A percentile compares a stretch with the other conserved stretches of the same genome.
These are phyloP conservation scores for Catharanthus roseus DNA, from an alignment of 257 asterid species.

Conservation along the genomic window DNA sequence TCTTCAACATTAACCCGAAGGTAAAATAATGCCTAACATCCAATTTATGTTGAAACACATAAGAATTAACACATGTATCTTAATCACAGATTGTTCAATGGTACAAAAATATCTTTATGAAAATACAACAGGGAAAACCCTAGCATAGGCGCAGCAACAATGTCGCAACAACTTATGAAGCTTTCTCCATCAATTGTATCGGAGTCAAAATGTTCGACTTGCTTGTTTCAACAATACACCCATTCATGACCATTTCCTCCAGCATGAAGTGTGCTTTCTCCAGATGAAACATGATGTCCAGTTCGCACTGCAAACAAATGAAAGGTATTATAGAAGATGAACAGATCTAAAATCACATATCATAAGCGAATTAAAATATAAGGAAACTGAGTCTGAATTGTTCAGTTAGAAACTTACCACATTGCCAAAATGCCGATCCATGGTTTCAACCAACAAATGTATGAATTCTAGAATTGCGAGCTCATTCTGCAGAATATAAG, in stretches of 20 bases:
- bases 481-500: slow-evolving; percentile 62
- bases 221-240: slow-evolving; percentile 90
- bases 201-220: slow-evolving; percentile 74
- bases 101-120: no score
- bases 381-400: not conserved
- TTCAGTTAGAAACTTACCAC: slow-evolving; percentile 53
- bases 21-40: not conserved
- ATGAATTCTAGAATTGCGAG: slow-evolving; percentile 93
- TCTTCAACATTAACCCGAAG: not conserved
- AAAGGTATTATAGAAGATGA: not conserved
- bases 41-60: not conserved
- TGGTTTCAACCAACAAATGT: slow-evolving; percentile 92
- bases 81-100: not conserved
- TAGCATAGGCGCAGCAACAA: not conserved
- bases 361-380: not conserved
- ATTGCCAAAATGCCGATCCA: slow-evolving; percentile 99
- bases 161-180: slow-evolving; percentile 30
- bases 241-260: slow-evolving; percentile 99
- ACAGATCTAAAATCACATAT: not conserved
- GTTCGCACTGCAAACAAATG: slow-evolving; percentile 59
- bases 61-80: no score
- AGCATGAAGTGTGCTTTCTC: slow-evolving; percentile 99
- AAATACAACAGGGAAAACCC: not conserved
- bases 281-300: slow-evolving; percentile 92
- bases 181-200: slow-evolving; percentile 79